Base-by-base conservation (phyloP, 1,284 basidiomycete genomes). In the Moesziomyces globuligerus region DNA sequence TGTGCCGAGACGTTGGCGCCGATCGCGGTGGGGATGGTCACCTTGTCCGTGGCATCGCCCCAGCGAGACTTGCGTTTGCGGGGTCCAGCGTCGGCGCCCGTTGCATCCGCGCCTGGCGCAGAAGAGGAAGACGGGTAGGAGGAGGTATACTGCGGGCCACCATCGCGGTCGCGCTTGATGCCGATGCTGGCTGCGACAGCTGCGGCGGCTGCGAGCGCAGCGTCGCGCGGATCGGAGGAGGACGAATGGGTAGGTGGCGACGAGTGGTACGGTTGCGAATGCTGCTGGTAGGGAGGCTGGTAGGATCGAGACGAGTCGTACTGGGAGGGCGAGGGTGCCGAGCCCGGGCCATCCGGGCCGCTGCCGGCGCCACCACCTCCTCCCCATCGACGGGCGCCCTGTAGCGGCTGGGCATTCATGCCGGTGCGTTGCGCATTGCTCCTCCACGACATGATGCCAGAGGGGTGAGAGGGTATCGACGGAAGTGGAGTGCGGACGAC, bases 21-120 rank as follows among this genome's bases (percentile, higher is more conserved):
- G 42, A 82, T 76, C 29, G 80, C 79, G 4, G 80, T 80, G 17
- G 79, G 68, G 20, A 73, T 60, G 53, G 74, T 66, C 45, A 72
- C 47, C 34, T 77, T 57, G 42, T 74, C 71, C 13, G 69, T 46
- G 24, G 75, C 73, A 45, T 78, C 77, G 13, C 80, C 80, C 80
- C 80, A 82, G 10, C 80, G 61, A 10, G 80, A 82, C 21, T 78
- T 69, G 18, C 80, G 62, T 48, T 82, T 82, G 32, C 80, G 69
- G 1, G 79, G 70, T n/a, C 67, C 75, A 4, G 28, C 49, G 23
- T 69, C 70, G 6, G 58, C 51, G n/a, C 37, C 52, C 9, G 47
- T 36, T 7, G 53, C 52, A 25, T 56, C 56, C 9, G 44, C 3
- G 11, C 44, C 41, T 23, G 48, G 25, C 18, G 48, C 29, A 8